Evolutionary conservation across 257 asterid genomes (phyloP).

Genomic region (Solanum chiquidenum): DNA sequence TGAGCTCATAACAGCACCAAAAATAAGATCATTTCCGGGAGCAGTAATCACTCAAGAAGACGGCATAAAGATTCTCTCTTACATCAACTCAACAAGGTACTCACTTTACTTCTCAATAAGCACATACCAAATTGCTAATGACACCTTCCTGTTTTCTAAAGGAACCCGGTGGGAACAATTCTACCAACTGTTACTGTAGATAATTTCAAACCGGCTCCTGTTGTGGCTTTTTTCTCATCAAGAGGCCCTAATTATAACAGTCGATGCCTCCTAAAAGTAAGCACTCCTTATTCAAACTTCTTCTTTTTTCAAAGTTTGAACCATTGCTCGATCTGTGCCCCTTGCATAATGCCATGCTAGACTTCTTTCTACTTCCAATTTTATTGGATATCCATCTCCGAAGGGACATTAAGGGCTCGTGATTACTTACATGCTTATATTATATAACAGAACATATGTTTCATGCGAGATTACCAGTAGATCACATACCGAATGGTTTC

Average conservation of each 20-base stretch:
- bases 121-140: not conserved
- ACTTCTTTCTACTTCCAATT: not conserved
- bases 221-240: slow-evolving; percentile 30
- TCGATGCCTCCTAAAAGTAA: not conserved
- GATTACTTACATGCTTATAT: not conserved
- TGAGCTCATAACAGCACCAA: slow-evolving; percentile 19
- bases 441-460: not conserved
- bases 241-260: not conserved
- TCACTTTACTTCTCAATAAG: not conserved
- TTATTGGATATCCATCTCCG: not conserved
- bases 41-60: slow-evolving; percentile 31
- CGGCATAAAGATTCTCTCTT: slow-evolving; percentile 29
- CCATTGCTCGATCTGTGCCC: not conserved
- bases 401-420: not conserved
- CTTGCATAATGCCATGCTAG: not conserved
- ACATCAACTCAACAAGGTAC: slow-evolving; percentile 54
- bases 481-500: not conserved
- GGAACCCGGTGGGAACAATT: slow-evolving; percentile 48
- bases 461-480: not conserved
- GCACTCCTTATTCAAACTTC: not conserved
- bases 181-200: slow-evolving; percentile 30
- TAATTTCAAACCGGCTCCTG: slow-evolving; percentile 63
- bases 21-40: slow-evolving; percentile 19
- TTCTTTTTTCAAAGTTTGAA: not conserved
- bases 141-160: slow-evolving; percentile 4